Evolutionary conservation across 176 grass and related monocot genomes (phyloP).

Genomic region (Ampelocalamus luodianensis): DNA sequence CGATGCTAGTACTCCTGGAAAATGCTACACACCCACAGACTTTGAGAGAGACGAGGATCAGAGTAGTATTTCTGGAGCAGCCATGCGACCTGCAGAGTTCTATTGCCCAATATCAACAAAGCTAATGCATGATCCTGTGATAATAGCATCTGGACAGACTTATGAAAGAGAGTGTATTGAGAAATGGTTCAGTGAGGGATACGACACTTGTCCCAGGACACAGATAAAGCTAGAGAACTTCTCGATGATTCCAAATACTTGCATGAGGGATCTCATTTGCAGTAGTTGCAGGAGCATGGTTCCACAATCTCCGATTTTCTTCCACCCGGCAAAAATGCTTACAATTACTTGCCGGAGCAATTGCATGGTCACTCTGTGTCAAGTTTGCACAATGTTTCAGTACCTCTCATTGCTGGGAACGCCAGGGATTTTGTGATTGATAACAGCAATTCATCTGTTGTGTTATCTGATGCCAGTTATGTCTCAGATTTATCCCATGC

Average conservation of each 20-base stretch:
- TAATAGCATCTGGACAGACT: constrained; percentile 93
- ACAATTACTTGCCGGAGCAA: constrained; percentile 60
- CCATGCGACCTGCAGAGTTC: constrained; percentile 71
- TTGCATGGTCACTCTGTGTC: constrained; percentile 76
- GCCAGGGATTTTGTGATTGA: constrained; percentile 60
- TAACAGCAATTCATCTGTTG: constrained; percentile 66
- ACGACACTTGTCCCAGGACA: constrained; percentile 85
- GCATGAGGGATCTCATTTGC: constrained; percentile 83
- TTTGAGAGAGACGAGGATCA: constrained; percentile 45
- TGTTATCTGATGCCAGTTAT: constrained; percentile 69
- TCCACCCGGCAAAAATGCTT: constrained; percentile 41
- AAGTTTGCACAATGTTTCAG: constrained; percentile 84
- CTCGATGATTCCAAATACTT: constrained; percentile 75
- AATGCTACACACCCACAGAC: constrained; percentile 38
- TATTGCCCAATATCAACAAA: constrained; percentile 87
- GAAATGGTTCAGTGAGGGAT: constrained; percentile 89
- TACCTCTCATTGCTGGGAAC: constrained; percentile 76
- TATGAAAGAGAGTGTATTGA: constrained; percentile 86
- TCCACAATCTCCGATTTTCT: constrained; percentile 44
- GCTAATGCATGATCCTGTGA: constrained; percentile 90
- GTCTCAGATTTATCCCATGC: constrained; percentile 61
- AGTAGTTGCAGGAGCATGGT: constrained; percentile 71
- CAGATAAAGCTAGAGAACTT: constrained; percentile 78
- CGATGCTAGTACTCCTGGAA: constrained; percentile 46
- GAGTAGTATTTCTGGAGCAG: constrained; percentile 45